phyloP scores from a whole-genome alignment of 2,329 filamentous ascomycete genomes.

The Dothidotthia symphoricarpi region DNA sequence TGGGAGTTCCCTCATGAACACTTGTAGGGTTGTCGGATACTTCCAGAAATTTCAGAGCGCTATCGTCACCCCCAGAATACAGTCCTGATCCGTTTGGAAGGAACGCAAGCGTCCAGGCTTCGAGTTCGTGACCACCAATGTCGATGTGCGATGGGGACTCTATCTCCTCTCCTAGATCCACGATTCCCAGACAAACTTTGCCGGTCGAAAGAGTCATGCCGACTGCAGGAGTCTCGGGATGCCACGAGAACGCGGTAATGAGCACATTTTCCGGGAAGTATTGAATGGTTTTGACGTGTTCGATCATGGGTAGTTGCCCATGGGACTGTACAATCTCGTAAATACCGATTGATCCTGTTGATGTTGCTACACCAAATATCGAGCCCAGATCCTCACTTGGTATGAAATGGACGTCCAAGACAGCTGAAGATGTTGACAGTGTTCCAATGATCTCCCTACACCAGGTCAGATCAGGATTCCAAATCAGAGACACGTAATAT shows the following conservation, averaged over 20 bases:
- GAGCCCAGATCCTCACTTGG: constrained; percentile 43
- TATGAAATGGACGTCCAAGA: constrained; percentile 82
- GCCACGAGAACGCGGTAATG: constrained; percentile 72
- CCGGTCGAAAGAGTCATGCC: constrained; percentile 72
- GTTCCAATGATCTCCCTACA: constrained; percentile 53
- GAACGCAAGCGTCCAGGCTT: constrained; percentile 74
- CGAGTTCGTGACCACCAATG: constrained; percentile 53
- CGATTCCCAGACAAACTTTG: constrained; percentile 48
- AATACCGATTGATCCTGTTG: constrained; percentile 67
- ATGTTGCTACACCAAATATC: constrained; percentile 73
- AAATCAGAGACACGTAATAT: neutral
- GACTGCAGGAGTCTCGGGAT: constrained; percentile 58
- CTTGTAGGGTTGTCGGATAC: constrained; percentile 10
- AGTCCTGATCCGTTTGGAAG: constrained; percentile 46
- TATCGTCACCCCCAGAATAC: constrained; percentile 76
- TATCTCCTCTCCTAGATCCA: constrained; percentile 29
- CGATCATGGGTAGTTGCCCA: constrained; percentile 12
- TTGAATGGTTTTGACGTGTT: constrained; percentile 44
- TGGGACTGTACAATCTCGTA: constrained; percentile 51
- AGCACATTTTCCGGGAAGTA: constrained; percentile 60
- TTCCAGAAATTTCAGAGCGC: constrained; percentile 52
- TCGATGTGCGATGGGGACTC: constrained; percentile 14
- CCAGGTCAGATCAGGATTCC: neutral
- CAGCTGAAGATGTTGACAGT: constrained; percentile 64
- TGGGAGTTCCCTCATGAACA: constrained; percentile 3